Evolutionary conservation across 768 basidiomycete genomes (phyloP).

Genomic region (Vararia minispora): DNA sequence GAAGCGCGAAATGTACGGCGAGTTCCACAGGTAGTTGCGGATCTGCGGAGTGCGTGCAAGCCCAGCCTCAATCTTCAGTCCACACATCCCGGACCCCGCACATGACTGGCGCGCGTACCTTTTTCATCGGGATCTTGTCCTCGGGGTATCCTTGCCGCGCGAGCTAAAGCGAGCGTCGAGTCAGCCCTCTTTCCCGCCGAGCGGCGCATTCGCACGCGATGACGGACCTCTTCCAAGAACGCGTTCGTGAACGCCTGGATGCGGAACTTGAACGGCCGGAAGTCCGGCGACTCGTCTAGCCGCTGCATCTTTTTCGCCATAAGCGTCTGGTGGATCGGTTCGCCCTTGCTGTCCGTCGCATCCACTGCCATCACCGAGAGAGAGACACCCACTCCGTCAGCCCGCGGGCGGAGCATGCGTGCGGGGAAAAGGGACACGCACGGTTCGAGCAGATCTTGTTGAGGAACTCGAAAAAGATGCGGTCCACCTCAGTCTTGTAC

Average conservation of each 20-base stretch:
- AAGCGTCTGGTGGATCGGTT: slow-evolving; percentile 93
- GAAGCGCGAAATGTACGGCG: slow-evolving; percentile 89
- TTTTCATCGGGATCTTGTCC: slow-evolving; percentile 94
- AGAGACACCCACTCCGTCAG: slow-evolving; percentile 13
- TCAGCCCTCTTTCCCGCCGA: background rate
- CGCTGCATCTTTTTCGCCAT: slow-evolving; percentile 99
- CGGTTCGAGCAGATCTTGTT: slow-evolving; percentile 83
- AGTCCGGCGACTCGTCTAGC: slow-evolving; percentile 91
- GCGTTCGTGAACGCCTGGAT: slow-evolving; percentile 97
- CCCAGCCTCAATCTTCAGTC: slow-evolving; percentile 8
- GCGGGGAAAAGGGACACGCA: slow-evolving; percentile 30
- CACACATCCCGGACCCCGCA: slow-evolving; percentile 5
- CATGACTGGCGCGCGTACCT: slow-evolving; percentile 36
- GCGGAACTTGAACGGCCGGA: slow-evolving; percentile 97
- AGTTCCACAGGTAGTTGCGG: slow-evolving; percentile 93
- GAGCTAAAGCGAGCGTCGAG: slow-evolving; percentile 36
- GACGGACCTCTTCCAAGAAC: slow-evolving; percentile 78
- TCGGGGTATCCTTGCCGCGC: slow-evolving; percentile 80
- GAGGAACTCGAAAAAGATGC: slow-evolving; percentile 84
- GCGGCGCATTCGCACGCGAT: slow-evolving; percentile 6
- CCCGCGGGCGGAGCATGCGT: slow-evolving; percentile 5
- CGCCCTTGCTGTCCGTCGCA: slow-evolving; percentile 87
- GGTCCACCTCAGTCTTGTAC: slow-evolving; percentile 73
- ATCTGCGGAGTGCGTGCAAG: slow-evolving; percentile 34
- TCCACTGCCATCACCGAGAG: slow-evolving; percentile 50